Base-by-base conservation (phyloP, 2,329 filamentous ascomycete genomes). In the Pestalotiopsis sp. region DNA sequence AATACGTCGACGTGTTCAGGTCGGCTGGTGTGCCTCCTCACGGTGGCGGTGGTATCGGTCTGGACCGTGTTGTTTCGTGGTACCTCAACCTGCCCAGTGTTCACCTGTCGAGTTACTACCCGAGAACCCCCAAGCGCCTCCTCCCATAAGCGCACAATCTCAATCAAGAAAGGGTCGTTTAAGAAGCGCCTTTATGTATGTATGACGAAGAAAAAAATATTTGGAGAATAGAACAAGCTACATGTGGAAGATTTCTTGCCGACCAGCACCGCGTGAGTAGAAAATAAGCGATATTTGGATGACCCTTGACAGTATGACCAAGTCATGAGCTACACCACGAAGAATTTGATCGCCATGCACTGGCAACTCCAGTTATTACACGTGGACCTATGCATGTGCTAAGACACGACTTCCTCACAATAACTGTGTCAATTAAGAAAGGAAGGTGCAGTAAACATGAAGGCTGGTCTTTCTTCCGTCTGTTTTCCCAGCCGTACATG, bases 21-120 rank as follows among this genome's bases (percentile, higher is more conserved):
- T 90, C 91, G 75, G 95, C 91, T 78, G 94, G 93, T 73, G 92
- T 94, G 25, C 94, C 95, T n/a, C 93, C 94, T 1, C 95, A 97
- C 76, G 94, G 93, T 52, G 94, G 94, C 72, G 94, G 93, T 75
- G 94, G 94, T 79, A 95, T 97, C 74, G 94, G 95, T 64, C 84
- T 98, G 65, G 94, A 98, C 83, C 91, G 95, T 77, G 92, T 98
- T 66, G 91, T 97, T 65, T 87, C 88, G 5, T 90, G 86, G 85
- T 90, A 86, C 76, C 77, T 90, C 70, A 85, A 85, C 73, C 75
- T 90, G 72, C 88, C 87, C 2, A 88, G 84, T 73, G 87, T 90
- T 67, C 88, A 90, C 73, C 79, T 90, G 64, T 83, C 87, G 27
- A 82, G 82, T 65, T 89, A 85, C 75, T 90, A 89, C 76, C 88